These are phyloP conservation scores for Raddia distichophylla DNA, from an alignment of 176 grass and related monocot genomes.

Conservation along the genomic window DNA sequence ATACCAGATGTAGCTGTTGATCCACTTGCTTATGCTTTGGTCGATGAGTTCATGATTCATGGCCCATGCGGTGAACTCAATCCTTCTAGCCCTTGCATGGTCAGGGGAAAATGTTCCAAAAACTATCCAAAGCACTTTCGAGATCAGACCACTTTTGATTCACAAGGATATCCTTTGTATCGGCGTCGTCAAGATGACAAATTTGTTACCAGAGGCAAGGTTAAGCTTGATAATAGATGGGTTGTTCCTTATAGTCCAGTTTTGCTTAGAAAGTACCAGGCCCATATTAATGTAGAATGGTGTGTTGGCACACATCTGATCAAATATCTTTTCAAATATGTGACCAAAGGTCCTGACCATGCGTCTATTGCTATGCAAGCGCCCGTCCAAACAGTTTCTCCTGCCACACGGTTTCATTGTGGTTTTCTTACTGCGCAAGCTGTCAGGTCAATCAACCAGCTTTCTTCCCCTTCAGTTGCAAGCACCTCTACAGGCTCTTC, in stretches of 20 bases:
- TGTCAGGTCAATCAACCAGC: too few relatives aligned
- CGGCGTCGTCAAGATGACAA: not conserved
- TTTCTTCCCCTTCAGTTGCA: too few relatives aligned
- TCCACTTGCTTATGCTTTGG: too few relatives aligned
- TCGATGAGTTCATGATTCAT: not conserved
- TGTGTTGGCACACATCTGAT: not conserved
- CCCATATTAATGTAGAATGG: not conserved
- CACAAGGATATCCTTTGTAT: not conserved
- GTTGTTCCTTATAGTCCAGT: not conserved
- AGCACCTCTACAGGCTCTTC: too few relatives aligned
- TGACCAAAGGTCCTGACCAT: not conserved
- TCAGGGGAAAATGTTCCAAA: not conserved
- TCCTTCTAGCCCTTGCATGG: not conserved
- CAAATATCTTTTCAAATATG: not conserved
- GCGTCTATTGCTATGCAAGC: not conserved
- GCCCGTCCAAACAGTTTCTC: too few relatives aligned
- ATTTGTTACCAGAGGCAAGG: too few relatives aligned
- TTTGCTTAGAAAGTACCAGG: not conserved
- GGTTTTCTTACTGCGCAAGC: rapidly evolving
- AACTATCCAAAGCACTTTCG: not conserved
- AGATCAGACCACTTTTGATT: not conserved
- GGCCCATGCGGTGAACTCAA: not conserved
- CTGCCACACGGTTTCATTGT: too few relatives aligned
- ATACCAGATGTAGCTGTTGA: too few relatives aligned
- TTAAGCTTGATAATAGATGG: not conserved